Evolutionary conservation across 306 rosid species (phyloP), one percentile per base, ranked within the genome.

Genomic region (Castanea sativa): DNA sequence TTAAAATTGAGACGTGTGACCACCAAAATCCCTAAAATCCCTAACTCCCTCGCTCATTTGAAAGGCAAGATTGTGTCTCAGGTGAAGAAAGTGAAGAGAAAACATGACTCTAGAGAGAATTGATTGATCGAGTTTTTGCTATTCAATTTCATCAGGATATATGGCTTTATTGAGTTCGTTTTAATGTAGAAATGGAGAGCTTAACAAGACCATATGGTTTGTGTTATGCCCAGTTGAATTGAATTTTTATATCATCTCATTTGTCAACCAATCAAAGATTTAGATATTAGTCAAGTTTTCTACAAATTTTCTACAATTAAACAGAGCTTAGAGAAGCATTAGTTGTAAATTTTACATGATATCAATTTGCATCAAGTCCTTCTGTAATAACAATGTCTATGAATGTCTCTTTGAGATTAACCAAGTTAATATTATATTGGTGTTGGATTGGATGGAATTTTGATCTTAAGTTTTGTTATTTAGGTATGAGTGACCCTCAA

Each of bases 401-500:
- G 32, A 60, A 15, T 51, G 29, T 43, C 72, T 12, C 27, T 41
- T 41, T 52, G 5, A 64, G 32, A 71, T n/a, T 41, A 41, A 45
- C 21, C 27, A 25, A 73, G 19, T 64, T 49, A 73, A 73, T 80
- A 53, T 77, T 70, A 29, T 27, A 57, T 59, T 49, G 20, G 53
- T 15, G 6, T 73, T 68, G 73, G 76, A 4, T 27, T 33, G 35
- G 80, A 51, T 43, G 71, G 58, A 35, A 76, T 2, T 61, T 21
- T 25, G 73, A 79, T 61, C 18, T 30, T 8, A 58, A 52, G 5
- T 15, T 76, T 58, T 76, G 79, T 80, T 38, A 73, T 82, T 82
- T 77, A 96, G 99, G 94, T 93, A 30, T 93, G 86, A 93, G 99
- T 25, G 98, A 96, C 76, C 91, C 94, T 71, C 90, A 90, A 70